A percentile compares a stretch with the other conserved stretches of the same genome.
Evolutionary conservation across 2,329 filamentous ascomycete species (phyloP).

Genomic region (Verticillium klebahnii): DNA sequence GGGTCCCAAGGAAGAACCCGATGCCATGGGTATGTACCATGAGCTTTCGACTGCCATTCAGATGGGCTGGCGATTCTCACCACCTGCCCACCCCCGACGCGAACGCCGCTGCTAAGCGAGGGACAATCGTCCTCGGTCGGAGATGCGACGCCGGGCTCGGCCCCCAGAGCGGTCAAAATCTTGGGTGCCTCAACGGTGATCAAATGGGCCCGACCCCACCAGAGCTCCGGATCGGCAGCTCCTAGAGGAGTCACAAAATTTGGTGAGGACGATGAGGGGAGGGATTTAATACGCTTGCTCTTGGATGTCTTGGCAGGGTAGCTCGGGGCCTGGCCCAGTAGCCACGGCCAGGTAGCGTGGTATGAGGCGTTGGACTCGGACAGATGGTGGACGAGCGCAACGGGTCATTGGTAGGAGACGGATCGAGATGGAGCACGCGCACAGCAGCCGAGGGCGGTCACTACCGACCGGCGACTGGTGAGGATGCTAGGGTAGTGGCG

Average conservation of each 20-base stretch:
- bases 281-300: neutral
- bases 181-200: no score
- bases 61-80: no score
- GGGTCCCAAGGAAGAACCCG: no score
- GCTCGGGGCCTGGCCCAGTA: neutral
- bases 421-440: neutral
- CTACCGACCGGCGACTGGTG: neutral
- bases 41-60: no score
- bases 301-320: neutral
- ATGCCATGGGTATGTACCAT: no score
- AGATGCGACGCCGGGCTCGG: no score
- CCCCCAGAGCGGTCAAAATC: no score
- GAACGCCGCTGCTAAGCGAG: no score
- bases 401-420: neutral
- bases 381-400: neutral
- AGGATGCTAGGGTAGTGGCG: neutral
- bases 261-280: neutral
- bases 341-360: neutral
- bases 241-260: no score
- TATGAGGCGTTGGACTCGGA: neutral
- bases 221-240: neutral
- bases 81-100: no score
- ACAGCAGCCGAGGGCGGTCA: neutral
- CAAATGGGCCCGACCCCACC: no score
- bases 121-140: no score